Conservation (phyloP, 371 early-diverging fungal genomes). For the Batrachochytrium dendrobatidis region DNA sequence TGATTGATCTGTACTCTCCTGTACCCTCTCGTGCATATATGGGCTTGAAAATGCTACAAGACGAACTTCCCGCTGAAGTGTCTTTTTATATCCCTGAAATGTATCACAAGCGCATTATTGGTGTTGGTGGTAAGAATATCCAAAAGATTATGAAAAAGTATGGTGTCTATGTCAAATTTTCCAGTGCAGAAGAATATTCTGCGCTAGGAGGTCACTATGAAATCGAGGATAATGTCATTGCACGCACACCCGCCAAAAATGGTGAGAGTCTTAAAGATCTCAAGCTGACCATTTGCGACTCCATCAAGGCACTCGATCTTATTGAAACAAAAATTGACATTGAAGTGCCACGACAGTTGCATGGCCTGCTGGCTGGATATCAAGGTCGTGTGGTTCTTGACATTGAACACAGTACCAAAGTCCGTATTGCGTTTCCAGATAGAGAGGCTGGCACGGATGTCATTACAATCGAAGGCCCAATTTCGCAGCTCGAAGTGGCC, state of each 20-base stretch:
- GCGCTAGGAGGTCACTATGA: slow-evolving; percentile 71
- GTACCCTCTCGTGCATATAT: slow-evolving; percentile 53
- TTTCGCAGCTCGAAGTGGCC: slow-evolving; percentile 25
- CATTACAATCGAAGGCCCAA: slow-evolving; percentile 23
- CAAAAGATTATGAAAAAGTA: slow-evolving; percentile 92
- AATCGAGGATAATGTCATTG: slow-evolving; percentile 77
- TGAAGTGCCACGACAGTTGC: slow-evolving; percentile 33
- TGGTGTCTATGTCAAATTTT: slow-evolving; percentile 91
- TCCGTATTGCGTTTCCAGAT: slow-evolving; percentile 33
- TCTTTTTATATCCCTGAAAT: slow-evolving; percentile 82
- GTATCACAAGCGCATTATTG: slow-evolving; percentile 91
- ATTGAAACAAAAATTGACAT: slow-evolving; percentile 14
- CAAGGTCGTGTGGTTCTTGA: slow-evolving; percentile 23
- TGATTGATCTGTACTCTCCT: slow-evolving; percentile 62
- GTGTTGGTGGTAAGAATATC: slow-evolving; percentile 90
- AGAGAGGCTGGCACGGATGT: slow-evolving; percentile 34
- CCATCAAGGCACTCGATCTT: slow-evolving; percentile 39
- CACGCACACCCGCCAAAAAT: slow-evolving; percentile 83
- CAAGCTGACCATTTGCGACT: slow-evolving; percentile 65
- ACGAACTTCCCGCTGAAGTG: slow-evolving; percentile 80
- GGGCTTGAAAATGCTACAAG: slow-evolving; percentile 63
- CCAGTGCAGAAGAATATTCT: slow-evolving; percentile 71
- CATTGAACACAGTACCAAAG: slow-evolving; percentile 24
- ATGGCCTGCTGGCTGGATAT: slow-evolving; percentile 30
- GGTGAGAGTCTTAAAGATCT: slow-evolving; percentile 57